A percentile compares a stretch with the other conserved stretches of the same genome.
Evolutionary conservation across 139 green algal genomes (phyloP).

Genomic region (Marvania coccoides): DNA sequence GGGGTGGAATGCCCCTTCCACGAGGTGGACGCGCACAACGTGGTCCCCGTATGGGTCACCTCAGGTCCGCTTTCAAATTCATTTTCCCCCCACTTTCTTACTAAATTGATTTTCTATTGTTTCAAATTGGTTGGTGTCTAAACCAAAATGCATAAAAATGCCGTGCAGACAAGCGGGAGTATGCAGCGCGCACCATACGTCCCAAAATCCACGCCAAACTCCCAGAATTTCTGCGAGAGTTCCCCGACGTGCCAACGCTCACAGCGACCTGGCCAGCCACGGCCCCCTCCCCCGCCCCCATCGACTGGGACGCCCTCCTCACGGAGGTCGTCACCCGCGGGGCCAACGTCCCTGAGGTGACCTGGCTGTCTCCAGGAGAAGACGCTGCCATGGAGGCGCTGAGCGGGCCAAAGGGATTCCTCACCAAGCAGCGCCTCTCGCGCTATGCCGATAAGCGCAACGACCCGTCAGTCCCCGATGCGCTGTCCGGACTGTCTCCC

Average conservation of each 20-base stretch:
- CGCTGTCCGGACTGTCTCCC: constrained; percentile 75
- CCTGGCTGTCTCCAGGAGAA: constrained; percentile 74
- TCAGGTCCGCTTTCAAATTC: constrained; percentile 2
- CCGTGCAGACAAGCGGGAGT: constrained; percentile 77
- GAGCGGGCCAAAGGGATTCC: constrained; percentile 57
- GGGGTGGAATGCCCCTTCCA: constrained; percentile 43
- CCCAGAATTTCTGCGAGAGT: constrained; percentile 71
- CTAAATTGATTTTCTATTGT: not conserved
- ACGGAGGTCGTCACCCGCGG: constrained; percentile 45
- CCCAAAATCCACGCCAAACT: constrained; percentile 82
- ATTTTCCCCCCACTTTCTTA: no score
- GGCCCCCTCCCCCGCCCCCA: not conserved
- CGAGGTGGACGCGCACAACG: constrained; percentile 96
- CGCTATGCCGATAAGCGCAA: constrained; percentile 80
- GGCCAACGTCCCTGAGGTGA: constrained; percentile 75
- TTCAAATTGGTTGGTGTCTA: not conserved
- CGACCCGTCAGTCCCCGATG: constrained; percentile 54
- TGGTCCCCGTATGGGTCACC: constrained; percentile 87
- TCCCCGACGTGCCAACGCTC: constrained; percentile 28
- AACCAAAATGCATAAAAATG: no score
- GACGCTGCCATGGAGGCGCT: constrained; percentile 49
- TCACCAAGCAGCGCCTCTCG: constrained; percentile 55
- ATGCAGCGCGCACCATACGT: constrained; percentile 83
- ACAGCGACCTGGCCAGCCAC: not conserved
- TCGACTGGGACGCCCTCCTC: constrained; percentile 78